phyloP scores from a whole-genome alignment of 768 basidiomycete genomes.

The Tulasnella sp. region DNA sequence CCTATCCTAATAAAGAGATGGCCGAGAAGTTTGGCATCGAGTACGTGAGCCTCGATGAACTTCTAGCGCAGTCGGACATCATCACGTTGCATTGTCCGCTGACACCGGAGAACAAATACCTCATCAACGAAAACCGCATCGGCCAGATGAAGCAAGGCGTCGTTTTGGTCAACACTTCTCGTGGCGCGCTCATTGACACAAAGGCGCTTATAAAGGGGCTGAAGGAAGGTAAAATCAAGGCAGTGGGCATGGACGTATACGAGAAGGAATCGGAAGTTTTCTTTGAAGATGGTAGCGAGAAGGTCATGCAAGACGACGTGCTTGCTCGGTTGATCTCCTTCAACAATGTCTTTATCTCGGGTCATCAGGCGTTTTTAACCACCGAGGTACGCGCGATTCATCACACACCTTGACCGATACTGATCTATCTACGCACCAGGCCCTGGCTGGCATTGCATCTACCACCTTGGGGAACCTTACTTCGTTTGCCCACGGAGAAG shows the following conservation, averaged over 20 bases:
- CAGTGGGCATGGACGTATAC: slow-evolving; percentile 40
- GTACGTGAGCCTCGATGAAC: slow-evolving; percentile 41
- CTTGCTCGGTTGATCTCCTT: slow-evolving; percentile 37
- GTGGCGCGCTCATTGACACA: slow-evolving; percentile 43
- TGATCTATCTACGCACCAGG: slow-evolving; percentile 27
- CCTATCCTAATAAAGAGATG: slow-evolving; percentile 36
- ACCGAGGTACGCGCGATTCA: slow-evolving; percentile 32
- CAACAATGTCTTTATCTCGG: slow-evolving; percentile 39
- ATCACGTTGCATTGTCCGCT: slow-evolving; percentile 46
- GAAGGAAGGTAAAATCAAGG: slow-evolving; percentile 37
- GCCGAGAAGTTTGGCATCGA: slow-evolving; percentile 36
- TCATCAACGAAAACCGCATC: slow-evolving; percentile 42
- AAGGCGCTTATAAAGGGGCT: slow-evolving; percentile 38
- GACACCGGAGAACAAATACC: slow-evolving; percentile 39
- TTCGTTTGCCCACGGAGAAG: slow-evolving; percentile 29
- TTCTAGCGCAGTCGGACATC: slow-evolving; percentile 42
- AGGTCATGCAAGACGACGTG: slow-evolving; percentile 39
- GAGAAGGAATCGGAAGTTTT: slow-evolving; percentile 39
- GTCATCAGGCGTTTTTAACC: slow-evolving; percentile 39
- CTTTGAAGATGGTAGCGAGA: slow-evolving; percentile 37
- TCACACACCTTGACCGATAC: neutral
- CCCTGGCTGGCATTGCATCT: slow-evolving; percentile 36
- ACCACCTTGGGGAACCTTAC: slow-evolving; percentile 37
- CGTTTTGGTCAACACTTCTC: slow-evolving; percentile 45
- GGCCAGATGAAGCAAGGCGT: slow-evolving; percentile 40